Evolutionary conservation across 1,139 yeast species (phyloP).

Genomic region (Blastobotrys petasosporus): DNA sequence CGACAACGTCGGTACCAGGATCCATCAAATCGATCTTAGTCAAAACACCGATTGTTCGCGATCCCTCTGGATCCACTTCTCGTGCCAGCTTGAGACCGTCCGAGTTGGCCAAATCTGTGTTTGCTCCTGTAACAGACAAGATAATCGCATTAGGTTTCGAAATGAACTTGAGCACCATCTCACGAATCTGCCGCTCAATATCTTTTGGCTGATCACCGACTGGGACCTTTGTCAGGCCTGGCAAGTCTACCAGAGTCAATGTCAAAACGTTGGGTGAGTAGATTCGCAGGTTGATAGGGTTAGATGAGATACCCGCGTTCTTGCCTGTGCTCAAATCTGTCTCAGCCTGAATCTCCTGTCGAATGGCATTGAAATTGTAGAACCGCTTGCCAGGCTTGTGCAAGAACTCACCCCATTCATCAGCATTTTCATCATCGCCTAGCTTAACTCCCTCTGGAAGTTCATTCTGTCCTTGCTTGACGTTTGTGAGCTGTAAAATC

Average conservation of each 20-base stretch:
- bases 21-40: conserved; percentile 98
- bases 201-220: conserved; percentile 99
- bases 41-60: conserved; percentile 93
- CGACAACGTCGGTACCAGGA: conserved; percentile 95
- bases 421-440: conserved; percentile 63
- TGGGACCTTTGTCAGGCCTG: conserved; percentile 98
- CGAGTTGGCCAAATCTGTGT: conserved; percentile 94
- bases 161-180: conserved; percentile 89
- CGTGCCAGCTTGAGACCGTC: conserved; percentile 95
- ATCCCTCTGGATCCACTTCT: conserved; percentile 97
- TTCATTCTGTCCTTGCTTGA: conserved; percentile 61
- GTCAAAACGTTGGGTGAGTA: conserved; percentile 96
- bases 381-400: conserved; percentile 87
- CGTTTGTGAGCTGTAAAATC: conserved; percentile 70
- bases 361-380: conserved; percentile 82
- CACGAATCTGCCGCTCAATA: conserved; percentile 89
- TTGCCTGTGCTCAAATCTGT: conserved; percentile 93
- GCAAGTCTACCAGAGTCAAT: conserved; percentile 93
- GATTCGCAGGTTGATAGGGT: conserved; percentile 88
- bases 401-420: conserved; percentile 97
- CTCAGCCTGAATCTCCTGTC: conserved; percentile 85
- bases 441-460: conserved; percentile 80
- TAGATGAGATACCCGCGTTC: conserved; percentile 85
- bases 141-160: conserved; percentile 95
- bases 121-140: conserved; percentile 93